Base-by-base conservation (phyloP, 139 green algal genomes). In the Micractinium sp. region DNA sequence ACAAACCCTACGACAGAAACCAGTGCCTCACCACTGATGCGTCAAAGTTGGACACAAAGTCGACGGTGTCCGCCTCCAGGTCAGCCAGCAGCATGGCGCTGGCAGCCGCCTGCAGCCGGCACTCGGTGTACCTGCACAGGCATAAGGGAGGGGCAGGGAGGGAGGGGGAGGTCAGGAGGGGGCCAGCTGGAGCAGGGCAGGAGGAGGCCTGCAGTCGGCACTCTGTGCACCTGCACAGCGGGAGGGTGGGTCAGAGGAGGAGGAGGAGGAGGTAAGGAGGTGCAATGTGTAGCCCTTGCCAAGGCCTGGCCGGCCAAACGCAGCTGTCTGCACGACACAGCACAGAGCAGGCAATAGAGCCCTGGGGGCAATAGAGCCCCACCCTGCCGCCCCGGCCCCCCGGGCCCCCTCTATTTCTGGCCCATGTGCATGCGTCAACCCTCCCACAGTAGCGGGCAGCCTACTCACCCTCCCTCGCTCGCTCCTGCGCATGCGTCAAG, bases 21-120 rank as follows among this genome's bases (percentile, higher is more conserved):
- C 27, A 35, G 73, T 13, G 53, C 15, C 81, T 2, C 76, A 95
- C 94, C 93, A 96, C 93, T 12, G 93, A 96, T 3, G 81, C 94
- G 85, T 99, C 97, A 91, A 99, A 99, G 41, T 95, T 99, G 61
- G 94, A 92, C 3, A 89, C 35, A 27, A 95, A 98, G 85, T 97
- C 91, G 41, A 99, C 97, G 2, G 95, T 98, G 79, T 96, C 94
- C 13, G 84, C 82, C 1, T 95, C 95, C 81, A 99, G 89, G 92
- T 99, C 97, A 1, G 85, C 81, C 71, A 99, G 93, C 81, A 99
- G 93, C 89, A 94, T 93, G 12, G 95, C 94, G 12, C 91, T 88
- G 1, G 96, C 87, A 22, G 95, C 88, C 53, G 75, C 63, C 78
- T 92, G 92, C 87, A 98, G 91, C 20, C 95, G 92, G 89, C 94